Conservation (phyloP, 192 early-diverging fungal genomes). For the Backusella sp. region DNA sequence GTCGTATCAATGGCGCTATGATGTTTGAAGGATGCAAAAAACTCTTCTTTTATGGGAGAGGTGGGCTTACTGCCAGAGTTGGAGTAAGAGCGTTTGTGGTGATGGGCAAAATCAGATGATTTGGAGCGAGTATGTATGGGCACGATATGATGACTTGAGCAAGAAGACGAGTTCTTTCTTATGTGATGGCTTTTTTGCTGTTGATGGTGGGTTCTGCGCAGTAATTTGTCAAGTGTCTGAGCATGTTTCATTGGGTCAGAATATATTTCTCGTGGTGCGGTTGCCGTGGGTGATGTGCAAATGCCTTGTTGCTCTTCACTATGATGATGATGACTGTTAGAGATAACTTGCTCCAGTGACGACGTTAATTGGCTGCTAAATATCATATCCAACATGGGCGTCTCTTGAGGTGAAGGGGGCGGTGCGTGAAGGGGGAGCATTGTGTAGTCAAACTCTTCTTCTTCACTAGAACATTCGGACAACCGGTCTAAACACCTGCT, state of each 20-base stretch:
- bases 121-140: background rate
- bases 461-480: slow-evolving; percentile 24
- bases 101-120: background rate
- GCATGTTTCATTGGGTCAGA: slow-evolving; percentile 20
- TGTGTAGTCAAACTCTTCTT: slow-evolving; percentile 15
- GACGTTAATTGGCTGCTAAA: slow-evolving; percentile 15
- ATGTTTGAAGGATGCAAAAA: background rate
- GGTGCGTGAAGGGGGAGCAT: slow-evolving; percentile 22
- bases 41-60: background rate
- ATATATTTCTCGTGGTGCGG: background rate
- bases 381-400: slow-evolving; percentile 27
- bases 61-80: background rate
- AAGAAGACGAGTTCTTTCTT: slow-evolving; percentile 4
- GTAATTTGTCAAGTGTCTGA: slow-evolving; percentile 25
- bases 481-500: background rate
- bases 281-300: background rate
- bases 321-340: background rate
- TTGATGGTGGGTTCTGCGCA: slow-evolving; percentile 11
- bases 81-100: background rate
- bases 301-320: background rate
- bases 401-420: slow-evolving; percentile 33
- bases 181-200: slow-evolving; percentile 8
- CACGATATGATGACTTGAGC: background rate
- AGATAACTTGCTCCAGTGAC: slow-evolving; percentile 12
- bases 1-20: background rate